phyloP scores from a whole-genome alignment of 2,329 filamentous ascomycete genomes.

The Fusarium begoniae region DNA sequence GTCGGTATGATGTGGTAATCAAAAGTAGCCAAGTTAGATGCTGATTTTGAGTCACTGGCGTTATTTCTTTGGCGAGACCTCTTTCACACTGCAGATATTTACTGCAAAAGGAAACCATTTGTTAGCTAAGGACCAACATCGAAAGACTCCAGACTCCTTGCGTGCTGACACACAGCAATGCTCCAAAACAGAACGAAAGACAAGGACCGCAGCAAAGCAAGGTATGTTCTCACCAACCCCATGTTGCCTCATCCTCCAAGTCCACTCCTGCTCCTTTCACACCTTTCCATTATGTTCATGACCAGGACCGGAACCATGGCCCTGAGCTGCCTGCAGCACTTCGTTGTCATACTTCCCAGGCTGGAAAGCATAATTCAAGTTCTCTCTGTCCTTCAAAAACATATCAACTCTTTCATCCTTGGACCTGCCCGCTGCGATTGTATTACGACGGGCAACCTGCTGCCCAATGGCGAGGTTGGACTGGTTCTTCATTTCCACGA shows the following conservation, averaged over 20 bases:
- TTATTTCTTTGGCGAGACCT: not conserved
- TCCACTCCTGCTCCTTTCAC: not conserved
- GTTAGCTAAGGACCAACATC: not conserved
- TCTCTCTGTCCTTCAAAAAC: conserved; percentile 80
- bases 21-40: not conserved
- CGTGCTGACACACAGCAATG: conserved; percentile 22
- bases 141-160: conserved; percentile 24
- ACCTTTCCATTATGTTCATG: conserved; percentile 3
- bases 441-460: conserved; percentile 62
- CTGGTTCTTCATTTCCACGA: conserved; percentile 73
- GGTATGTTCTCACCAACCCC: conserved; percentile 24
- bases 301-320: not conserved
- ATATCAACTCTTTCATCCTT: conserved; percentile 76
- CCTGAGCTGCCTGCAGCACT: conserved; percentile 11
- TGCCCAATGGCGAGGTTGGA: conserved; percentile 73
- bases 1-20: not conserved
- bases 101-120: not conserved
- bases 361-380: conserved; percentile 46
- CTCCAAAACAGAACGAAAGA: not conserved
- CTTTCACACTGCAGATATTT: not conserved
- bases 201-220: not conserved
- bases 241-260: not conserved
- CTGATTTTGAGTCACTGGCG: not conserved
- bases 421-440: conserved; percentile 61
- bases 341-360: conserved; percentile 45